Percentiles rank a stretch among this genome's conserved stretches.
These are phyloP conservation scores for Wickerhamomyces pijperi DNA, from an alignment of 805 yeast species.

Conservation along the genomic window DNA sequence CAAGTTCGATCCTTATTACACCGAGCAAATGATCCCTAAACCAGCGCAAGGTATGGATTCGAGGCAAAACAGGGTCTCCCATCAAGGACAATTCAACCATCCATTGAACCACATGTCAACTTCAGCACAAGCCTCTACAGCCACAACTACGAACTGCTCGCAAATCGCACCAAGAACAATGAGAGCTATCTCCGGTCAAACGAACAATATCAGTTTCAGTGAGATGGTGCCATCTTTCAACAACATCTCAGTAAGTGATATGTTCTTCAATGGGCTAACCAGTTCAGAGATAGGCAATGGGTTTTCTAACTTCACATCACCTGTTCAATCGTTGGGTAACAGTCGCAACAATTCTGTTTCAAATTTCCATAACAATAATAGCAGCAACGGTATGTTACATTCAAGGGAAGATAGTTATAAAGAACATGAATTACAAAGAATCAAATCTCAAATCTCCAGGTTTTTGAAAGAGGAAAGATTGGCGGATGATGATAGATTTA, in stretches of 20 bases:
- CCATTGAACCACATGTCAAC: too few species aligned
- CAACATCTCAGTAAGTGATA: conserved; percentile 17
- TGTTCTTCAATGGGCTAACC: conserved; percentile 18
- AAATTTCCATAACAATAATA: conserved; percentile 3
- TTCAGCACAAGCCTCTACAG: too few species aligned
- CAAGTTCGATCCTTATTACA: conserved; percentile 15
- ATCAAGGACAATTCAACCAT: too few species aligned
- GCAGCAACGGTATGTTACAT: background rate
- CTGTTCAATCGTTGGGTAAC: conserved; percentile 2
- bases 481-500: conserved; percentile 19
- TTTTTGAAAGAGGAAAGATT: conserved; percentile 19
- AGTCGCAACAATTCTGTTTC: conserved; percentile 1
- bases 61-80: too few species aligned
- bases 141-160: conserved; percentile 19
- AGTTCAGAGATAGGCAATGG: conserved; percentile 10
- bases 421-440: conserved; percentile 18
- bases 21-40: conserved; percentile 19
- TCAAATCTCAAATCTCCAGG: conserved; percentile 18
- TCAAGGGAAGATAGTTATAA: conserved; percentile 18
- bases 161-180: conserved; percentile 23
- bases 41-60: conserved; percentile 11
- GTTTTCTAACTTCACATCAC: background rate
- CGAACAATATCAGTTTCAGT: conserved; percentile 10
- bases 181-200: conserved; percentile 16
- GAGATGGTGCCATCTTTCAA: conserved; percentile 11